These are phyloP conservation scores for Fusarium verticillioides DNA, from an alignment of 2,329 filamentous ascomycete species.

Conservation along the genomic window DNA sequence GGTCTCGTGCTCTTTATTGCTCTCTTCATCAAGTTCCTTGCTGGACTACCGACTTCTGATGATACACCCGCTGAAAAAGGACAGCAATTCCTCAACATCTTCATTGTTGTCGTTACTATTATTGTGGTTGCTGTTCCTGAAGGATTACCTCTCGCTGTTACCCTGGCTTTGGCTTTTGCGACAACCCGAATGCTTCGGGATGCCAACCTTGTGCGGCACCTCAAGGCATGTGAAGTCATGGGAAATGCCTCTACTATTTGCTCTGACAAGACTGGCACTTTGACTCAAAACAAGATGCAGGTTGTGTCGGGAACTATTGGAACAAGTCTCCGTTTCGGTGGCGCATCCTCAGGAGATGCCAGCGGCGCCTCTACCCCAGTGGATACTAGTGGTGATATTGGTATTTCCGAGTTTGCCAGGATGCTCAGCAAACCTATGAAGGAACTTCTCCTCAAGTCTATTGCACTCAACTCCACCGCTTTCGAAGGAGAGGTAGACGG, in stretches of 20 bases:
- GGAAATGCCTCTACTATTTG: constrained; percentile 79
- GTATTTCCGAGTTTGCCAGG: constrained; percentile 59
- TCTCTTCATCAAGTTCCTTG: constrained; percentile 86
- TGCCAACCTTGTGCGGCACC: constrained; percentile 79
- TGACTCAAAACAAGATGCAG: constrained; percentile 77
- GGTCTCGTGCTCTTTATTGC: constrained; percentile 85
- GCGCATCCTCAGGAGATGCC: constrained; percentile 43
- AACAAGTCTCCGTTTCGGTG: constrained; percentile 65
- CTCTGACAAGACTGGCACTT: constrained; percentile 74
- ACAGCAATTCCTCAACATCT: constrained; percentile 79
- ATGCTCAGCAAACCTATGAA: constrained; percentile 60
- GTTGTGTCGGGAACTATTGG: constrained; percentile 71
- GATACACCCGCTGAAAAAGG: constrained; percentile 77
- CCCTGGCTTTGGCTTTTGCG: constrained; percentile 79
- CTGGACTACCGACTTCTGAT: constrained; percentile 65
- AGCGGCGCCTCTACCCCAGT: constrained; percentile 41
- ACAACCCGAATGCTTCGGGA: constrained; percentile 82
- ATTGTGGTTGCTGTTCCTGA: constrained; percentile 84
- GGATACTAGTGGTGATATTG: constrained; percentile 52
- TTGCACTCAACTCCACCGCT: constrained; percentile 76
- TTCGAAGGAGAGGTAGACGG: constrained; percentile 81
- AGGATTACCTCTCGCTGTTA: constrained; percentile 81
- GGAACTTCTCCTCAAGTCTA: constrained; percentile 68
- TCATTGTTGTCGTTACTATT: constrained; percentile 82
- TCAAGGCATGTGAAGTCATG: constrained; percentile 85